Conservation (phyloP, 495 filamentous ascomycete genomes). For the Aspergillus indologenus region DNA sequence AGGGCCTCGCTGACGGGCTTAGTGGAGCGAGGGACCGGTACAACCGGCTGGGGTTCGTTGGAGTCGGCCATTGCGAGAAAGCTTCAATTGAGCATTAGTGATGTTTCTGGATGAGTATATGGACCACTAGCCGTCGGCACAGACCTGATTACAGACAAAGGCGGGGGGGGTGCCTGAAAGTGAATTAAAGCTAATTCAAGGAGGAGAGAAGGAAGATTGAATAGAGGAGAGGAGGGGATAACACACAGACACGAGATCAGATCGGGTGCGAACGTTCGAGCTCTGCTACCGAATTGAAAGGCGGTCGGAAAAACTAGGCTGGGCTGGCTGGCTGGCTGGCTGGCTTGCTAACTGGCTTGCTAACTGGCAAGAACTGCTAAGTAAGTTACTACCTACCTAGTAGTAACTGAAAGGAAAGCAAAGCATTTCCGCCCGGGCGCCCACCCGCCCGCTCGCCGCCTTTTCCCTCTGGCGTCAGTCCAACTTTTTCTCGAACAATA, state of each 20-base stretch:
- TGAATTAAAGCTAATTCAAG: conserved; percentile 18
- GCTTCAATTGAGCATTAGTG: conserved; percentile 15
- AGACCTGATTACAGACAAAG: conserved; percentile 15
- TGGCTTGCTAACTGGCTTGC: no score
- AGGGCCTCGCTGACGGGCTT: conserved; percentile 90
- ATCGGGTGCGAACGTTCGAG: conserved; percentile 32
- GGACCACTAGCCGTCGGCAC: background rate
- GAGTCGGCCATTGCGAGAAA: conserved; percentile 55
- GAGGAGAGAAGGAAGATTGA: conserved; percentile 20
- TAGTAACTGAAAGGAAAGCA: background rate
- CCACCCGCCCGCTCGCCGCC: background rate
- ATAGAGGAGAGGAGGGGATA: no score
- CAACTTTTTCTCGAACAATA: conserved; percentile 27
- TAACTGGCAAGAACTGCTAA: no score
- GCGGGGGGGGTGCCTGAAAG: conserved; percentile 5
- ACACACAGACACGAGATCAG: conserved; percentile 5
- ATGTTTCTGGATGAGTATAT: conserved; percentile 2
- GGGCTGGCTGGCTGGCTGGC: background rate
- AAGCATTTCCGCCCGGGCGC: background rate
- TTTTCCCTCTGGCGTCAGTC: conserved; percentile 14
- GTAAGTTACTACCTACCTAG: no score
- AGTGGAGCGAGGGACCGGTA: conserved; percentile 48
- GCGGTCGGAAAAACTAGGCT: conserved; percentile 45
- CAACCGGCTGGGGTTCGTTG: conserved; percentile 45
- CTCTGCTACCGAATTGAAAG: conserved; percentile 33